Evolutionary conservation across 305 asterid genomes (phyloP).

Genomic region (Stenogyne calaminthoides): DNA sequence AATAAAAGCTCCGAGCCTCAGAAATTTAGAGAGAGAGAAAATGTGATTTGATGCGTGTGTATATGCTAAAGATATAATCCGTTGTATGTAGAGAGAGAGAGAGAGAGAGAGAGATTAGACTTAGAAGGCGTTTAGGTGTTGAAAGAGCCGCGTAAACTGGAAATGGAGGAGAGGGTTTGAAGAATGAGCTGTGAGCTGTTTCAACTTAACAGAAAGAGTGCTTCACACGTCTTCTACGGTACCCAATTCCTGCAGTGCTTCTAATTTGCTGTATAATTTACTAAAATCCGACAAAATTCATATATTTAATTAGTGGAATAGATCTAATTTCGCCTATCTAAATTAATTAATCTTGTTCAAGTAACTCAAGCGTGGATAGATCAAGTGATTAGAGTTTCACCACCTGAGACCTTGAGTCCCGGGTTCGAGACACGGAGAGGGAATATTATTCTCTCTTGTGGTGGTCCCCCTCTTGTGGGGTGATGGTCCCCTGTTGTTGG

Average conservation of each 20-base stretch:
- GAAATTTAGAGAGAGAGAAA: constrained; percentile 26
- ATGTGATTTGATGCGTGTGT: constrained; percentile 4
- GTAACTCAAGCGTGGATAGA: too few species aligned
- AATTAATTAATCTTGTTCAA: too few species aligned
- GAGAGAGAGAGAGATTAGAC: constrained; percentile 11
- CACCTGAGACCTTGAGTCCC: too few species aligned
- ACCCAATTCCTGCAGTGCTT: constrained; percentile 13
- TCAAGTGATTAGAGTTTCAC: too few species aligned
- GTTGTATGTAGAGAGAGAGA: constrained; percentile 12
- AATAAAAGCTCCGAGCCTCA: constrained; percentile 22
- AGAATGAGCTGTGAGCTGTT: constrained; percentile 34
- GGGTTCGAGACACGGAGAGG: too few species aligned
- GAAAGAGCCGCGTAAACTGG: constrained; percentile 44
- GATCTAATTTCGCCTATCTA: background rate
- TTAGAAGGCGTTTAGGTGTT: constrained; percentile 23
- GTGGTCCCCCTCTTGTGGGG: too few species aligned
- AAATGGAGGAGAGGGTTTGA: constrained; percentile 33
- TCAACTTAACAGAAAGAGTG: constrained; percentile 2
- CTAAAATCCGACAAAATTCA: background rate
- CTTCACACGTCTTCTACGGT: constrained; percentile 20
- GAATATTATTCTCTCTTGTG: too few species aligned
- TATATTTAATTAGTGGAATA: background rate
- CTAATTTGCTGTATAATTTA: constrained; percentile 14
- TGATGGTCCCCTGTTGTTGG: too few species aligned
- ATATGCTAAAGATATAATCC: background rate